Base-by-base conservation (phyloP, 75 land plant genomes). In the Picea sitchensis region DNA sequence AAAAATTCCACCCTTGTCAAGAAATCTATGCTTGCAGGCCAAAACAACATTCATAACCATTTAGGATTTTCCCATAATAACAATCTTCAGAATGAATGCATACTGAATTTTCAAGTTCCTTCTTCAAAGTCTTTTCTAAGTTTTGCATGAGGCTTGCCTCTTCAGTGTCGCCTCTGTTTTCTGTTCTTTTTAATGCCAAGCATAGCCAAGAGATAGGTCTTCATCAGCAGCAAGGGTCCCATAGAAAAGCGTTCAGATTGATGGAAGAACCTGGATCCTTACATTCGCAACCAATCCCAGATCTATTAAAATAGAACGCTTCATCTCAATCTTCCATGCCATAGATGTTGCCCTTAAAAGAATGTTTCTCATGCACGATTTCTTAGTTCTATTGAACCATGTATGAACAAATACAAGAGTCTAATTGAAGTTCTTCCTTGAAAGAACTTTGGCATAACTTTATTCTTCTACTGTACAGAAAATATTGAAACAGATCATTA, bases 401-500 rank as follows among this genome's bases (percentile, higher is more conserved):
- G 0, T 71, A n/a, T 41, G 73, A 71, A 71, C 54, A 71, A 41
- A 71, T 71, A 71, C 11, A 12, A 47, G 44, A 71, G 13, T 41
- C 54, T 71, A 71, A n/a, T 36, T 44, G 44, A 14, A 47, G 54
- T n/a, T 51, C 54, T 47, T 47, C 51, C 51, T 51, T 9, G 54
- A 51, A 51, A 51, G 54, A 51, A 51, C 54, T 51, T 8, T 51
- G 54, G 73, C 51, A 41, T 38, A 36, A 44, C n/a, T 18, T 34
- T 38, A 38, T 44, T 44, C 4, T 71, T n/a, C 73, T 54, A 71
- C 73, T 44, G 73, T 71, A 44, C 47, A 44, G 54, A 71, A 41
- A 71, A 67, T 38, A 44, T 3, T 71, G 73, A 20, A 44, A 71
- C 54, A 41, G 73, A 38, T 34, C 15, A 67, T 67, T 67, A 71